Evolutionary conservation across 129 eudicot genomes (phyloP), one percentile per base, ranked within the genome.

Genomic region (Centella asiatica): DNA sequence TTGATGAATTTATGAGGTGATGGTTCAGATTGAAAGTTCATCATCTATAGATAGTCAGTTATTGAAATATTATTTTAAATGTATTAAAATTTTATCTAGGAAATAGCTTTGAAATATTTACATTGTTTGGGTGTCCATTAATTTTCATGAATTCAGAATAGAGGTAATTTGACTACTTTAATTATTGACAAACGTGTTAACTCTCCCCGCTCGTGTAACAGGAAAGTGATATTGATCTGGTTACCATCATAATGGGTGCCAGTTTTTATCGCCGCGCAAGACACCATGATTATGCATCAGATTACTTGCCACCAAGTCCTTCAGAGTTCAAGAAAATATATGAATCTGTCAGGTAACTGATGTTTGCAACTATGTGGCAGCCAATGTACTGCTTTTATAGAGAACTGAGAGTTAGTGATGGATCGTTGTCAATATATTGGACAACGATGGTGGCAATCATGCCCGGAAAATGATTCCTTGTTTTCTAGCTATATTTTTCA

Each of bases 241-340:
- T 74, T n/a, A 68, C 92, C 6, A 79, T 74, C 40, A 49, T 89
- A 39, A 80, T 62, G 67, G 86, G 74, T 19, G 42, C 77, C 31
- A 54, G 86, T 44, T 83, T 82, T 65, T 85, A 89, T 68, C 88
- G 90, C 15, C 95, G 86, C 45, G 67, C 75, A 64, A 76, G 71
- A 49, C 39, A 39, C 50, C 59, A 27, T 42, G 84, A 89, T 73
- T 80, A 80, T 32, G 95, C 75, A 48, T 64, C 40, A 48, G 92
- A 89, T 77, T 89, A 85, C 76, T 66, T 89, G 62, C 95, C 86
- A 50, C 95, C 88, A 26, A 85, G 48, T 46, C 76, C 78, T 63
- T 54, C 74, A 24, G 88, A 83, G 64, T 78, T 78, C 42, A 29
- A 55, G 32, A 67, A 69, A 68, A 45, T 72, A 28, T 65, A 72